Percentiles rank a stretch among this genome's conserved stretches.
These are phyloP conservation scores for Citrus trifoliata DNA, from an alignment of 345 rosid genomes.

Conservation along the genomic window DNA sequence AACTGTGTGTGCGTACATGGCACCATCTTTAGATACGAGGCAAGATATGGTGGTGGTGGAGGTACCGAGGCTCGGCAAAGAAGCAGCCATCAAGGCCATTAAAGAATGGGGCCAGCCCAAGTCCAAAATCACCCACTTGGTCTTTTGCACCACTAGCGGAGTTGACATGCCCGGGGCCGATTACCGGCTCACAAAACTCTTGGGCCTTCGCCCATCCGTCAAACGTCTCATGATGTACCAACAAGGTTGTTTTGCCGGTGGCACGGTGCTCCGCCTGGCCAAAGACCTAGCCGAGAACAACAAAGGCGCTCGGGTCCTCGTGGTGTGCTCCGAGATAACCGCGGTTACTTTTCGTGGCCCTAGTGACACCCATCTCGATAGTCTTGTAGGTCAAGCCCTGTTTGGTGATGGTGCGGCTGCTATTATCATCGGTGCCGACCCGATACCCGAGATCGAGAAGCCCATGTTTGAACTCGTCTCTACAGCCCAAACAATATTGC, in stretches of 20 bases:
- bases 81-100: conserved; percentile 47
- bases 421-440: conserved; percentile 45
- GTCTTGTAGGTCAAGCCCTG: conserved; percentile 49
- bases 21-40: conserved; percentile 42
- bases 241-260: conserved; percentile 51
- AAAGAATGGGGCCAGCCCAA: conserved; percentile 58
- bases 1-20: conserved; percentile 34
- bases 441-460: conserved; percentile 22
- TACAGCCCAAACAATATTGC: conserved; percentile 40
- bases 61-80: conserved; percentile 48
- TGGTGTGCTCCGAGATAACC: conserved; percentile 44
- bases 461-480: conserved; percentile 43
- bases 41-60: conserved; percentile 48
- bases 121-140: conserved; percentile 53
- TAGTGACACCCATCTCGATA: conserved; percentile 33
- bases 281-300: conserved; percentile 60
- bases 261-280: conserved; percentile 49
- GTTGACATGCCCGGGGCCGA: conserved; percentile 64
- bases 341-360: conserved; percentile 46
- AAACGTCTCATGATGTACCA: conserved; percentile 61
- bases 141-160: conserved; percentile 56
- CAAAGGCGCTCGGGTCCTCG: conserved; percentile 44
- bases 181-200: conserved; percentile 53
- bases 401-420: conserved; percentile 54
- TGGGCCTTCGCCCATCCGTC: conserved; percentile 50